These are phyloP conservation scores for Verticillium klebahnii DNA, from an alignment of 2,329 filamentous ascomycete genomes.

Conservation along the genomic window DNA sequence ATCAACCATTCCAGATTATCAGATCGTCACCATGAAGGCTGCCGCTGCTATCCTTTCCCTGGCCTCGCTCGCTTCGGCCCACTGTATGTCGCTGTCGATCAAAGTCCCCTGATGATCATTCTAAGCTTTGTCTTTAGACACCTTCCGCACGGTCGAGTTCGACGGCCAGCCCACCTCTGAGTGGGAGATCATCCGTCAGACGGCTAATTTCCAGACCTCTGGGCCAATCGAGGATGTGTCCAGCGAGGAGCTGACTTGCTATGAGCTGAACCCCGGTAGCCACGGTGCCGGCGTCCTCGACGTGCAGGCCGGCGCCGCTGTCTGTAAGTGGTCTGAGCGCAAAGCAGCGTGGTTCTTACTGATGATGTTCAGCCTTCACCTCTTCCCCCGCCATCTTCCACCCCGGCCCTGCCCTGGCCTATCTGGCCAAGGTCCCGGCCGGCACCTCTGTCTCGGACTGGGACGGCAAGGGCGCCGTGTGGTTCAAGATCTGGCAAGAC, in stretches of 20 bases:
- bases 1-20: background rate
- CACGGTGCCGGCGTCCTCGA: constrained; percentile 15
- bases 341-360: background rate
- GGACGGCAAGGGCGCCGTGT: constrained; percentile 30
- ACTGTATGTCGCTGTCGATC: constrained; percentile 25
- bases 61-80: constrained; percentile 24
- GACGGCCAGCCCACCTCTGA: constrained; percentile 12
- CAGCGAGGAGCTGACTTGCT: constrained; percentile 24
- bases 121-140: constrained; percentile 7
- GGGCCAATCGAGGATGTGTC: constrained; percentile 22
- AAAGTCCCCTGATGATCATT: background rate
- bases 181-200: constrained; percentile 25
- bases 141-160: constrained; percentile 9
- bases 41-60: constrained; percentile 17
- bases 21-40: constrained; percentile 10
- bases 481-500: constrained; percentile 41
- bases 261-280: constrained; percentile 15
- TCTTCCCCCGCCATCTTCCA: constrained; percentile 34
- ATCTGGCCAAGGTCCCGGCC: constrained; percentile 29
- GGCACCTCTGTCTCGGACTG: constrained; percentile 25
- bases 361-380: constrained; percentile 23
- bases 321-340: background rate
- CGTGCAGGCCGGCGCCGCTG: constrained; percentile 4
- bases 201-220: constrained; percentile 26
- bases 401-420: constrained; percentile 35